These are phyloP conservation scores for Sclerotinia nivalis DNA, from an alignment of 2,329 filamentous ascomycete species.

Conservation along the genomic window DNA sequence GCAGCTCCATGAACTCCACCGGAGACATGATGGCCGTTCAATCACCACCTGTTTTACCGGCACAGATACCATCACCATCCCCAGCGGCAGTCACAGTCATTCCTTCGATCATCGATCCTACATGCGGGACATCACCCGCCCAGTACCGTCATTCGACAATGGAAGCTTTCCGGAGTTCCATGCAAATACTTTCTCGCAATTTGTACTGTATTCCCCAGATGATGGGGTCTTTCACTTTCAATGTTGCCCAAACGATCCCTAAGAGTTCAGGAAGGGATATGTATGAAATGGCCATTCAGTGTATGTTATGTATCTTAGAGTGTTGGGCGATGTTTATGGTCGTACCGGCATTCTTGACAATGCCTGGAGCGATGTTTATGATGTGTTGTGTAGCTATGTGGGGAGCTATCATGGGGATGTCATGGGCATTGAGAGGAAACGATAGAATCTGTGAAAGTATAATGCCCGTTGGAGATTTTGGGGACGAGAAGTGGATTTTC, in stretches of 20 bases:
- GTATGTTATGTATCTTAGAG: conserved; percentile 24
- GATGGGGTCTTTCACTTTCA: conserved; percentile 16
- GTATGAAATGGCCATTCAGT: conserved; percentile 26
- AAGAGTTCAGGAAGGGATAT: conserved; percentile 14
- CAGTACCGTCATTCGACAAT: conserved; percentile 22
- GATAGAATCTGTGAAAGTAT: conserved; percentile 13
- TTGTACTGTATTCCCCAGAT: conserved; percentile 24
- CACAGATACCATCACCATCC: background rate
- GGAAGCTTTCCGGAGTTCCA: conserved; percentile 7
- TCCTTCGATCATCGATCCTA: conserved; percentile 29
- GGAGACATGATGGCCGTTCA: conserved; percentile 14
- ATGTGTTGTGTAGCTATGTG: conserved; percentile 10
- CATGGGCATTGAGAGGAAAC: conserved; percentile 24
- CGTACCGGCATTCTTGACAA: conserved; percentile 25
- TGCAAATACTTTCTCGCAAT: conserved; percentile 26
- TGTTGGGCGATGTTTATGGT: conserved; percentile 19
- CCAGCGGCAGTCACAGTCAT: conserved; percentile 25
- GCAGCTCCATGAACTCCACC: conserved; percentile 9
- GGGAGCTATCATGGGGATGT: conserved; percentile 18
- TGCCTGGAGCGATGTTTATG: conserved; percentile 26
- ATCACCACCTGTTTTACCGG: background rate
- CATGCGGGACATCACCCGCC: conserved; percentile 27
- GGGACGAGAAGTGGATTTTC: conserved; percentile 28
- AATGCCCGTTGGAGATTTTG: conserved; percentile 19
- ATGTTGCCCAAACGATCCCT: conserved; percentile 1